These are phyloP conservation scores for Hypomyces rosellus DNA, from an alignment of 2,329 filamentous ascomycete genomes.

Conservation along the genomic window DNA sequence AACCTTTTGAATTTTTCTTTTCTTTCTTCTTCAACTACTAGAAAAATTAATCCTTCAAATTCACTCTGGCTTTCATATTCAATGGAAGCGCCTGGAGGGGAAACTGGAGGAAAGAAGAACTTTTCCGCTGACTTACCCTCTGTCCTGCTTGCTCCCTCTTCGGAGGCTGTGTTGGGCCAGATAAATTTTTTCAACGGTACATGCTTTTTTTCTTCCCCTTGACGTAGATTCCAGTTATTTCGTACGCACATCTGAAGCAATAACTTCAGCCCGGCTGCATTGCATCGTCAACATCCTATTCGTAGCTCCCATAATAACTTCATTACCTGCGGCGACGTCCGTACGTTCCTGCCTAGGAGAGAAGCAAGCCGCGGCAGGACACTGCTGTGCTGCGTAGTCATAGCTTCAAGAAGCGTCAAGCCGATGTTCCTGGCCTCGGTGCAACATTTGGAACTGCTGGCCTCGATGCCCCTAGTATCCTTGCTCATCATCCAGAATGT, in stretches of 20 bases:
- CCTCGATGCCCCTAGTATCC: no score
- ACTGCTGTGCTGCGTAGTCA: no score
- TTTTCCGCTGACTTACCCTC: conserved; percentile 44
- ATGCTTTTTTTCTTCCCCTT: conserved; percentile 16
- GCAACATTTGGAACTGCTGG: no score
- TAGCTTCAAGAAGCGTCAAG: no score
- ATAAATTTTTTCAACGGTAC: conserved; percentile 31
- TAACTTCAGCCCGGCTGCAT: no score
- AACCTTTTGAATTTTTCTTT: conserved; percentile 14
- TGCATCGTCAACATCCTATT: no score
- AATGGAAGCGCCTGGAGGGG: conserved; percentile 57
- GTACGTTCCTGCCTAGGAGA: no score
- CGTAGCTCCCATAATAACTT: no score
- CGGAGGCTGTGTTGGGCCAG: conserved; percentile 25
- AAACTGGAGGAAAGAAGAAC: conserved; percentile 63
- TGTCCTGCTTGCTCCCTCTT: conserved; percentile 34
- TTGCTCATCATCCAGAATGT: no score
- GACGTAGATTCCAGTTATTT: not conserved
- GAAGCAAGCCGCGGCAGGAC: no score
- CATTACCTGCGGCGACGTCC: no score
- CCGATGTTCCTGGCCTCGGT: no score
- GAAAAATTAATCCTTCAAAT: conserved; percentile 53
- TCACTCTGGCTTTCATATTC: conserved; percentile 58
- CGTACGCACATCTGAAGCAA: not conserved
- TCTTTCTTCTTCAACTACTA: conserved; percentile 35